Evolutionary conservation across 345 rosid species (phyloP).

Genomic region (Eucalyptus rudis): DNA sequence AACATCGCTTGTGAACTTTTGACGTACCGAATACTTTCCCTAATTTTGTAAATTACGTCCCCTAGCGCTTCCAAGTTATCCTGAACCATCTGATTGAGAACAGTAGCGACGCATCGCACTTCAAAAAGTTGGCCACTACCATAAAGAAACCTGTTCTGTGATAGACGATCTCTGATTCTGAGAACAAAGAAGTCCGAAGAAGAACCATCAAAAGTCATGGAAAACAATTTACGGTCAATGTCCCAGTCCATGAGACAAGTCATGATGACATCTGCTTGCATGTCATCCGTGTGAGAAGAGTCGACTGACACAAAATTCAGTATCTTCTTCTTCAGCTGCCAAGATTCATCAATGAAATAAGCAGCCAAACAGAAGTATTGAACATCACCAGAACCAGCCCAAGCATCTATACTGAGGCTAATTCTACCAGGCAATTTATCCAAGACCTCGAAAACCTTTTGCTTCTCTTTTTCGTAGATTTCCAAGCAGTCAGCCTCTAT

Average conservation of each 20-base stretch:
- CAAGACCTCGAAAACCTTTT: slow-evolving; percentile 42
- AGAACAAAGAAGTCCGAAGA: slow-evolving; percentile 25
- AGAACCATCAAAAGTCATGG: slow-evolving; percentile 42
- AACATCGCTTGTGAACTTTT: slow-evolving; percentile 32
- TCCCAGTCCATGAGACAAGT: slow-evolving; percentile 76
- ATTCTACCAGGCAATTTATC: slow-evolving; percentile 76
- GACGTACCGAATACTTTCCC: slow-evolving; percentile 35
- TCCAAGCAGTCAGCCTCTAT: slow-evolving; percentile 74
- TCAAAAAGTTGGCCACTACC: slow-evolving; percentile 62
- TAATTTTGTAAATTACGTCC: slow-evolving; percentile 30
- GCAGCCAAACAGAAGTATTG: slow-evolving; percentile 48
- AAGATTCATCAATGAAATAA: slow-evolving; percentile 53
- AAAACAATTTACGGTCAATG: slow-evolving; percentile 64
- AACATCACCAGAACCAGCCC: slow-evolving; percentile 37
- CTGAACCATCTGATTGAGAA: slow-evolving; percentile 46
- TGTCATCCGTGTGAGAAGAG: slow-evolving; percentile 43
- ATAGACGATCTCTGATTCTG: slow-evolving; percentile 52
- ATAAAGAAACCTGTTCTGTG: slow-evolving; percentile 58
- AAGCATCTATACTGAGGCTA: slow-evolving; percentile 41
- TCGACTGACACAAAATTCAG: slow-evolving; percentile 41
- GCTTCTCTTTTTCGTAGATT: slow-evolving; percentile 57
- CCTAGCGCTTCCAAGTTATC: slow-evolving; percentile 35
- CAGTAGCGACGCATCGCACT: slow-evolving; percentile 42
- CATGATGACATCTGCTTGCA: slow-evolving; percentile 52
- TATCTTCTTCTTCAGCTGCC: slow-evolving; percentile 52